Evolutionary conservation across 345 rosid species (phyloP).

Genomic region (Camelina hispida): DNA sequence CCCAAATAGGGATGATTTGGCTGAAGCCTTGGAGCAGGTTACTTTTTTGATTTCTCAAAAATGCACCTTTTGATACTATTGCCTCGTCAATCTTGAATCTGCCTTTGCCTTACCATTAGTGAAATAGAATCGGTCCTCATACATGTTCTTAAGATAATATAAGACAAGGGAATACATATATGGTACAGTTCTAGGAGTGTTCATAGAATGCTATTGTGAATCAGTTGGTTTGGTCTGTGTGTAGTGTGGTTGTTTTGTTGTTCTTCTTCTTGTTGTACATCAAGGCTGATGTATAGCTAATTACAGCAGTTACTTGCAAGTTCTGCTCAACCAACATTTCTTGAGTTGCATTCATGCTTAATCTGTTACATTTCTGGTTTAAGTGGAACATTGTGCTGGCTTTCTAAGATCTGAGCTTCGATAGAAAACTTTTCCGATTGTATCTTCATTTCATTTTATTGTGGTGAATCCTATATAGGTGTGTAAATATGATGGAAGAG

Average conservation of each 20-base stretch:
- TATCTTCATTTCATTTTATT: constrained; percentile 8
- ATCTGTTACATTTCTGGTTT: not conserved
- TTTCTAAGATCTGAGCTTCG: too few relatives aligned
- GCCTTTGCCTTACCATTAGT: not conserved
- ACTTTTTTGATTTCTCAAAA: constrained; percentile 7
- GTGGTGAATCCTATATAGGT: not conserved
- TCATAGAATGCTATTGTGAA: not conserved
- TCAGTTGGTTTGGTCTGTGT: constrained; percentile 14
- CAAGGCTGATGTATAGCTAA: constrained; percentile 5
- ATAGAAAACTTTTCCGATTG: too few relatives aligned
- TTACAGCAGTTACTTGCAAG: not conserved
- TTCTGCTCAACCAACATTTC: not conserved
- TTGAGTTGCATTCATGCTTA: constrained; percentile 22
- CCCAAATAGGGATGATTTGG: constrained; percentile 87
- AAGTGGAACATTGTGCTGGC: not conserved
- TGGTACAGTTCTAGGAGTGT: constrained; percentile 24
- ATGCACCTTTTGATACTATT: not conserved
- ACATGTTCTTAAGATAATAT: not conserved
- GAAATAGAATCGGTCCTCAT: constrained; percentile 6
- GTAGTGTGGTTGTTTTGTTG: not conserved
- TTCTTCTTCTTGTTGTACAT: too few relatives aligned
- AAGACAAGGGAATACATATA: not conserved
- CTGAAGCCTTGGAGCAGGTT: constrained; percentile 77
- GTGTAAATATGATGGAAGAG: not conserved
- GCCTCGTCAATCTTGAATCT: not conserved